Percentiles rank a stretch among this genome's conserved stretches.
Conservation (phyloP, 108 stramenopile genomes). For the Discostella pseudostelligera region DNA sequence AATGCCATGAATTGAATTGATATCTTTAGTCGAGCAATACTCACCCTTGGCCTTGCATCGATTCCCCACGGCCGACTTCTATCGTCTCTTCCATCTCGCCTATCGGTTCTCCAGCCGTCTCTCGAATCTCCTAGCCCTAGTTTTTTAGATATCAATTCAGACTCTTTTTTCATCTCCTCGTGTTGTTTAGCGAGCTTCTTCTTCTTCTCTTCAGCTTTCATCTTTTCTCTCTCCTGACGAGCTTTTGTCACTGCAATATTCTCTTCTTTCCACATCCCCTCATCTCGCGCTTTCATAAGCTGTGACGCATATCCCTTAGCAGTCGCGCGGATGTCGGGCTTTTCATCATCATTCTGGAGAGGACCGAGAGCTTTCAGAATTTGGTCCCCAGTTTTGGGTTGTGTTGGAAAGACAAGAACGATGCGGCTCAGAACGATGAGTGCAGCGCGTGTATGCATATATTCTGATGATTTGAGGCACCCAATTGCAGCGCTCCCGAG, state of each 20-base stretch:
- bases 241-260: constrained; percentile 61
- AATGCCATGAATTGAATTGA: not conserved
- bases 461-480: constrained; percentile 74
- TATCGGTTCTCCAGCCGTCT: constrained; percentile 23
- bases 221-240: constrained; percentile 67
- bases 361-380: constrained; percentile 57
- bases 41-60: constrained; percentile 22
- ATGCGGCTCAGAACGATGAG: constrained; percentile 77
- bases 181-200: constrained; percentile 67
- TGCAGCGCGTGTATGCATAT: constrained; percentile 80
- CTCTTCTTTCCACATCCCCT: constrained; percentile 86
- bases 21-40: not conserved
- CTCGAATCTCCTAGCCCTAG: constrained; percentile 57
- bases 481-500: constrained; percentile 67
- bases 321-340: constrained; percentile 80
- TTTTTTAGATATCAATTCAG: constrained; percentile 60
- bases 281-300: constrained; percentile 77
- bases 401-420: constrained; percentile 76
- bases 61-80: constrained; percentile 34
- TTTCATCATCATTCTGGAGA: constrained; percentile 62
- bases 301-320: constrained; percentile 75
- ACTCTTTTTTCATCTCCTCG: constrained; percentile 71
- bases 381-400: constrained; percentile 68
- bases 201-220: constrained; percentile 58
- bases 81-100: constrained; percentile 29